phyloP scores from a whole-genome alignment of 2,329 filamentous ascomycete species.

The Microsporum canis region DNA sequence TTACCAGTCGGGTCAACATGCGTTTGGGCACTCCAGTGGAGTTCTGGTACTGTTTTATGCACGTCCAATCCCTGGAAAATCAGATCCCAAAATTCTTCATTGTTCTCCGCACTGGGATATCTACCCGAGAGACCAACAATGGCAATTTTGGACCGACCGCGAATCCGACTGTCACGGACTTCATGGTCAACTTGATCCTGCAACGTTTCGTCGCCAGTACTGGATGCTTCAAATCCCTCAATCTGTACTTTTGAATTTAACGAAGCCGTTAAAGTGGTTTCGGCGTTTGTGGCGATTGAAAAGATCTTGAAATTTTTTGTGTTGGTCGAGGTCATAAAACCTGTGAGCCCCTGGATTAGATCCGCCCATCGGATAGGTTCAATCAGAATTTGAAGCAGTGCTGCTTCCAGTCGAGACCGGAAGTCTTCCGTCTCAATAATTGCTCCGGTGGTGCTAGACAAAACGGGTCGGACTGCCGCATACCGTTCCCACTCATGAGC shows the following conservation, averaged over 20 bases:
- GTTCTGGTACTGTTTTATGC: background rate
- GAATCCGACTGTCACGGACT: background rate
- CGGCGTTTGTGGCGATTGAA: background rate
- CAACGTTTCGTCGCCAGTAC: background rate
- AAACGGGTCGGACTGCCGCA: background rate
- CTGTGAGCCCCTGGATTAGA: background rate
- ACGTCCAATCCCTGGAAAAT: background rate
- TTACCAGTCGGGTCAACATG: slow-evolving; percentile 16
- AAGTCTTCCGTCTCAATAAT: background rate
- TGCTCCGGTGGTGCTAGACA: background rate
- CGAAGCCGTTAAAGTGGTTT: background rate
- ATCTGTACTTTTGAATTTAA: background rate
- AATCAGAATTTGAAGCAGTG: background rate
- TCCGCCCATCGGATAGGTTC: background rate
- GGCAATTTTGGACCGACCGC: slow-evolving; percentile 3
- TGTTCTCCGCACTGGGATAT: slow-evolving; percentile 1
- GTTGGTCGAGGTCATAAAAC: background rate
- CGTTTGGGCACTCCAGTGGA: slow-evolving; percentile 15
- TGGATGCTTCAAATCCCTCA: background rate
- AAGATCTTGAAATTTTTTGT: background rate
- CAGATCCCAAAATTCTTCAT: slow-evolving; percentile 1
- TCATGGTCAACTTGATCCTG: background rate
- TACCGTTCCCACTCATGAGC: background rate
- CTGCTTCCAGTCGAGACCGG: background rate
- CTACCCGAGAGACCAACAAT: slow-evolving; percentile 3